These are phyloP conservation scores for Rubus parviflorus DNA, from an alignment of 306 rosid species.

Conservation along the genomic window DNA sequence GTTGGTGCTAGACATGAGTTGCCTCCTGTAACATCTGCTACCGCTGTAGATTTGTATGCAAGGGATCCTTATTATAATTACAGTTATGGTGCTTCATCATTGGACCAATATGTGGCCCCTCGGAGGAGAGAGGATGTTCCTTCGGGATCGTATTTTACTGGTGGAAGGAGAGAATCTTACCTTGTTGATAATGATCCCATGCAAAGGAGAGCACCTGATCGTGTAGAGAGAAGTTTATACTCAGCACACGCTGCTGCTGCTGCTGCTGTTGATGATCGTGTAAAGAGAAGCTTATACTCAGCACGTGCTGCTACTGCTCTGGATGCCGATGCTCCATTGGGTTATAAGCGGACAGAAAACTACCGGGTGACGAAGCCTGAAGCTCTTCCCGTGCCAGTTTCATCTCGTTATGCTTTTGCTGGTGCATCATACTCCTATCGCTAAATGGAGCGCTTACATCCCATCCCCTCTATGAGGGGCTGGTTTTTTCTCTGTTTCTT, in stretches of 20 bases:
- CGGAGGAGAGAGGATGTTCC: slow-evolving; percentile 48
- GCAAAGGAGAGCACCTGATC: slow-evolving; percentile 45
- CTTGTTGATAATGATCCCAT: slow-evolving; percentile 32
- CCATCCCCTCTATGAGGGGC: not conserved
- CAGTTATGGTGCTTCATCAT: slow-evolving; percentile 33
- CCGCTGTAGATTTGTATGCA: slow-evolving; percentile 19
- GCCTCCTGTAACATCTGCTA: slow-evolving; percentile 28
- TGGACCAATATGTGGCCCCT: slow-evolving; percentile 44
- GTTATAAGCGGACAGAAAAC: slow-evolving; percentile 34
- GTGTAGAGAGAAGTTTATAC: slow-evolving; percentile 23
- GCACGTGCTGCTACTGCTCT: slow-evolving; percentile 16
- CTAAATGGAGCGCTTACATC: slow-evolving; percentile 1
- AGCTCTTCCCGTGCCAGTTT: slow-evolving; percentile 38
- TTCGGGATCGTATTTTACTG: slow-evolving; percentile 36
- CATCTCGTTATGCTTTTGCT: slow-evolving; percentile 66
- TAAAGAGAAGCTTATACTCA: slow-evolving; percentile 49
- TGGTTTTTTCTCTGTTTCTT: not conserved
- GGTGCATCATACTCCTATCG: slow-evolving; percentile 58
- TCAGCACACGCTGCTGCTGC: not conserved
- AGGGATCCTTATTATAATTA: slow-evolving; percentile 42
- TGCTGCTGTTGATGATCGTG: no score
- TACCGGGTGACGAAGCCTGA: slow-evolving; percentile 34
- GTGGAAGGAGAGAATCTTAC: slow-evolving; percentile 37
- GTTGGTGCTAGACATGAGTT: slow-evolving; percentile 46
- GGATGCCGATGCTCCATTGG: slow-evolving; percentile 42